phyloP scores from a whole-genome alignment of 768 basidiomycete genomes.

The Mycena leptocephala region DNA sequence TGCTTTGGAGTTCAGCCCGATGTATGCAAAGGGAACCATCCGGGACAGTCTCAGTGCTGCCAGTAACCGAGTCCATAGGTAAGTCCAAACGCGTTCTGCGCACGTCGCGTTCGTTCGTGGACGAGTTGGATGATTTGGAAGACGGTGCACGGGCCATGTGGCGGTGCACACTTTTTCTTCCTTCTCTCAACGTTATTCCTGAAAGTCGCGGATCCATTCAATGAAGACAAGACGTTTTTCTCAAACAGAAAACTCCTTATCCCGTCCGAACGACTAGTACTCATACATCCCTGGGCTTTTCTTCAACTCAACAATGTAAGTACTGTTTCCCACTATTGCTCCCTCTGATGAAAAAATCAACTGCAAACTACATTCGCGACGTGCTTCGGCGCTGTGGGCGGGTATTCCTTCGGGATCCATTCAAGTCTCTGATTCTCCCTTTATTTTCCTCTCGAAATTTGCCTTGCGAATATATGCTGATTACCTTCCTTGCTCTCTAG shows the following conservation, averaged over 20 bases:
- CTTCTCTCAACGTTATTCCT: no score
- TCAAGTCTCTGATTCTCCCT: slow-evolving; percentile 7
- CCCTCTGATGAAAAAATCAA: slow-evolving; percentile 4
- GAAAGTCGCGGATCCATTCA: no score
- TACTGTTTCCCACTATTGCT: neutral
- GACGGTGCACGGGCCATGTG: no score
- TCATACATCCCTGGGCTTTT: no score
- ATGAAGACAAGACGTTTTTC: no score
- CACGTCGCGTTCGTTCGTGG: no score
- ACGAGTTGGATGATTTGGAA: no score
- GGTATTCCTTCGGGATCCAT: slow-evolving; percentile 21
- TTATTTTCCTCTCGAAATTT: neutral
- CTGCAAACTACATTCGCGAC: slow-evolving; percentile 14
- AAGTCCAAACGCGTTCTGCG: no score
- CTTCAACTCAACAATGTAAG: neutral
- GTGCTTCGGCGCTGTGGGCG: slow-evolving; percentile 6
- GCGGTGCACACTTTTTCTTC: no score
- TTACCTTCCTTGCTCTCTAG: no score
- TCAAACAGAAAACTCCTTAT: no score
- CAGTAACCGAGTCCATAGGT: neutral
- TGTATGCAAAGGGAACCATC: neutral
- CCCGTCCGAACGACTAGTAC: no score
- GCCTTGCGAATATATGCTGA: neutral
- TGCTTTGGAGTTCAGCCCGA: slow-evolving; percentile 14
- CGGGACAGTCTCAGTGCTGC: neutral